Conservation (phyloP, 2,329 filamentous ascomycete species). For the Graphilbum sp. region DNA sequence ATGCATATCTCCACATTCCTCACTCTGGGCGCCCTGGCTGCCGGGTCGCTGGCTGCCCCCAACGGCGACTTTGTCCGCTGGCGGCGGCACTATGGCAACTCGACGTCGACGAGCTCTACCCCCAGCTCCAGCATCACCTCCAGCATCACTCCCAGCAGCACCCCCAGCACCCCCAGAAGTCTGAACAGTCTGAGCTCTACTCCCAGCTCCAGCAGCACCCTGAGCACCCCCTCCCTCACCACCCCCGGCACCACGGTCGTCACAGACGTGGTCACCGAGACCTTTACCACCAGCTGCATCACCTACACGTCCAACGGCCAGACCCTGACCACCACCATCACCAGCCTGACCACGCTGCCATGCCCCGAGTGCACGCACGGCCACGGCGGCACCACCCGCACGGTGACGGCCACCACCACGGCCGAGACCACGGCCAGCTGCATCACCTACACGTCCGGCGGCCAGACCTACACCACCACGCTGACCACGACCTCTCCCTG, state of each 20-base stretch:
- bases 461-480: neutral
- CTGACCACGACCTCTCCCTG: neutral
- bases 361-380: neutral
- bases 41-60: conserved; percentile 1
- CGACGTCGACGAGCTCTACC: neutral
- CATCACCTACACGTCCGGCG: neutral
- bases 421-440: neutral
- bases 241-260: neutral
- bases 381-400: neutral
- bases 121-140: neutral
- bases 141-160: neutral
- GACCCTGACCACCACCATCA: no score
- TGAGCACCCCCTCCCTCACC: neutral
- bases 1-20: conserved; percentile 8
- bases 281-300: neutral
- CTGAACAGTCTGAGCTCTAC: neutral
- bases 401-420: neutral
- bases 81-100: neutral
- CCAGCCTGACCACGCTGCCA: no score
- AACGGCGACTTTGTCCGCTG: neutral
- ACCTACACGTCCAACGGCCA: no score
- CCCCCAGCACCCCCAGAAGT: neutral
- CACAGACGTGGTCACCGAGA: neutral
- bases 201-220: neutral
- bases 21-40: conserved; percentile 2